Evolutionary conservation across 768 basidiomycete genomes (phyloP).

Genomic region (Termitomyces titanicus): DNA sequence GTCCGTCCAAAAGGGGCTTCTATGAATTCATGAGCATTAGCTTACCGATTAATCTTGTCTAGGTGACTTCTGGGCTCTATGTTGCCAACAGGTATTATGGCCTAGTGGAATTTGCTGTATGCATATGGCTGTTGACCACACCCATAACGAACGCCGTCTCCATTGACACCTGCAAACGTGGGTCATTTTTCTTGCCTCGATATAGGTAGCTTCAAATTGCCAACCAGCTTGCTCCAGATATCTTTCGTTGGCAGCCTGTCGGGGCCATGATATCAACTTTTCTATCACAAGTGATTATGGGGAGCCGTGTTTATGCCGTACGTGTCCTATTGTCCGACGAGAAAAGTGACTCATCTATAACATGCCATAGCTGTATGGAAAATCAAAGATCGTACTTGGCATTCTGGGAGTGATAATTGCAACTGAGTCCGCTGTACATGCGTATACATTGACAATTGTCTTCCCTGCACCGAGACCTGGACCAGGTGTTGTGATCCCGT

Average conservation of each 20-base stretch:
- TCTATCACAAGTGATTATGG: slow-evolving; percentile 22
- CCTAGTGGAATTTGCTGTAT: slow-evolving; percentile 17
- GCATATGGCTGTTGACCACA: slow-evolving; percentile 11
- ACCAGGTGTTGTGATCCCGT: slow-evolving; percentile 14
- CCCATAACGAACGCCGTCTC: slow-evolving; percentile 14
- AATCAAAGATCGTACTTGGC: slow-evolving; percentile 11
- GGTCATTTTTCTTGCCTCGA: not conserved
- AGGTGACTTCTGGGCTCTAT: slow-evolving; percentile 17
- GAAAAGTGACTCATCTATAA: not conserved
- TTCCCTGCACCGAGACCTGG: slow-evolving; percentile 14
- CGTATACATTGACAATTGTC: slow-evolving; percentile 14
- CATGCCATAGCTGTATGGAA: slow-evolving; percentile 14
- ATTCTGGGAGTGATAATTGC: slow-evolving; percentile 12
- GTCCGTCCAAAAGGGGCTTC: slow-evolving; percentile 7
- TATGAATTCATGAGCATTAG: no score
- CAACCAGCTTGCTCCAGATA: slow-evolving; percentile 5
- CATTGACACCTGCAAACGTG: slow-evolving; percentile 15
- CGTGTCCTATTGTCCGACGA: not conserved
- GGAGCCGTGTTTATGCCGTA: slow-evolving; percentile 22
- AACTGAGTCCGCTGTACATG: slow-evolving; percentile 14
- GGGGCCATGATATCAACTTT: slow-evolving; percentile 22
- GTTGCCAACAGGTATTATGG: slow-evolving; percentile 23
- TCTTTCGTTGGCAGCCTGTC: slow-evolving; percentile 21
- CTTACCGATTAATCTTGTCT: not conserved
- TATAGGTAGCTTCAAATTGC: not conserved